Percentiles rank a stretch among this genome's conserved stretches.
phyloP scores from a whole-genome alignment of 2,329 filamentous ascomycete species.

The Calcarisporium arbuscula region DNA sequence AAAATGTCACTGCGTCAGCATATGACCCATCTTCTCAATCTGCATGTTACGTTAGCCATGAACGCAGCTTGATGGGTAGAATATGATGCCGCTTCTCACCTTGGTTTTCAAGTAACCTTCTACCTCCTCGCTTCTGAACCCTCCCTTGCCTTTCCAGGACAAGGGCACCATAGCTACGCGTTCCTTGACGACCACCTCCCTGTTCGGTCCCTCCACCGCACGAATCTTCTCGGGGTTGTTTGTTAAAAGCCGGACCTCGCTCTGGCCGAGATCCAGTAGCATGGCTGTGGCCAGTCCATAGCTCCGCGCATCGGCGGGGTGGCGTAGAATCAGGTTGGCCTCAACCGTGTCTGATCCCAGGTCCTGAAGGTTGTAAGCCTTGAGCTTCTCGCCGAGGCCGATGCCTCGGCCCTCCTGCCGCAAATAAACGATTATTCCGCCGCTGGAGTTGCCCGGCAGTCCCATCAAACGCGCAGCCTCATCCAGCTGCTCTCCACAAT shows the following conservation, averaged over 20 bases:
- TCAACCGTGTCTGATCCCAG: slow-evolving; percentile 96
- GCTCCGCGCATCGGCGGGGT: slow-evolving; percentile 89
- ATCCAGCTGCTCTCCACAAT: slow-evolving; percentile 96
- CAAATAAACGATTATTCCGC: slow-evolving; percentile 91
- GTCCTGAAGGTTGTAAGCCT: slow-evolving; percentile 97
- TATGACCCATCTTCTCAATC: not conserved
- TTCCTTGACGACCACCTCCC: slow-evolving; percentile 83
- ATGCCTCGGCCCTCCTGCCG: slow-evolving; percentile 95
- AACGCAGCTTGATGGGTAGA: not conserved
- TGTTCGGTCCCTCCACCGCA: slow-evolving; percentile 84
- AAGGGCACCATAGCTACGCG: slow-evolving; percentile 92
- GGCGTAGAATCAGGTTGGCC: slow-evolving; percentile 82
- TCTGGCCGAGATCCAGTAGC: slow-evolving; percentile 75
- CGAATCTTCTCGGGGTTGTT: slow-evolving; percentile 98
- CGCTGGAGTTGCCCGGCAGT: slow-evolving; percentile 53
- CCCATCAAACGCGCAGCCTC: slow-evolving; percentile 94
- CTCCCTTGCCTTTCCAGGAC: slow-evolving; percentile 81
- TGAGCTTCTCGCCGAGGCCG: slow-evolving; percentile 88
- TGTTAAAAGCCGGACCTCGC: slow-evolving; percentile 75
- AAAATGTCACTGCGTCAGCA: slow-evolving; percentile 15
- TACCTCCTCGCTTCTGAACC: slow-evolving; percentile 81
- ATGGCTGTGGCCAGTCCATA: slow-evolving; percentile 97
- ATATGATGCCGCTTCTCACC: slow-evolving; percentile 46
- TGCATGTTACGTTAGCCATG: too few species aligned
- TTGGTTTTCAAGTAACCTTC: slow-evolving; percentile 94